Percentiles rank a stretch among this genome's conserved stretches.
Conservation (phyloP, 768 basidiomycete genomes). For the Dentipellis sp. region DNA sequence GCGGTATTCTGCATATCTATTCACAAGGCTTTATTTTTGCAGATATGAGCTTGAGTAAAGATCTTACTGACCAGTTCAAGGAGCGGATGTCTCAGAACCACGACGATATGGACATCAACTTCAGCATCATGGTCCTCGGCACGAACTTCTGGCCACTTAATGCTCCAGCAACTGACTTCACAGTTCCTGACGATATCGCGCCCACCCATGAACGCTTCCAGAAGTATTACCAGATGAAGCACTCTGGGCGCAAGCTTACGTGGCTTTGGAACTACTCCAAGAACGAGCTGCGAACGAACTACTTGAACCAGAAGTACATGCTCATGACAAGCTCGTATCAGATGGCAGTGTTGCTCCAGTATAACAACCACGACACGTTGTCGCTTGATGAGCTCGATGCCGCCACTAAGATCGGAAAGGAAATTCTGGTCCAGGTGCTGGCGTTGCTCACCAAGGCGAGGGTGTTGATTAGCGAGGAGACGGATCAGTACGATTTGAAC, state of each 20-base stretch:
- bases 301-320: constrained; percentile 91
- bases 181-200: constrained; percentile 80
- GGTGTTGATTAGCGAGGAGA: constrained; percentile 81
- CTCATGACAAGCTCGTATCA: constrained; percentile 94
- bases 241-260: constrained; percentile 89
- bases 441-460: constrained; percentile 67
- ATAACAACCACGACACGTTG: constrained; percentile 85
- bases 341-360: constrained; percentile 89
- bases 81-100: constrained; percentile 84
- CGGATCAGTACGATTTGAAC: constrained; percentile 88
- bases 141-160: constrained; percentile 95
- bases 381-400: constrained; percentile 69
- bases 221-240: constrained; percentile 88
- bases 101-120: constrained; percentile 81
- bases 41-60: constrained; percentile 96
- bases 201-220: constrained; percentile 87
- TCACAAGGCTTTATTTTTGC: not conserved
- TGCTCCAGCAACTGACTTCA: constrained; percentile 76
- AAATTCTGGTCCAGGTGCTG: constrained; percentile 64
- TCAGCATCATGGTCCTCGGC: constrained; percentile 88
- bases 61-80: constrained; percentile 92
- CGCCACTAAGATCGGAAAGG: constrained; percentile 76
- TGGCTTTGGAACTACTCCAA: constrained; percentile 99
- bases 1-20: constrained; percentile 6
- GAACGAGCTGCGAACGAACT: constrained; percentile 91